Conservation (phyloP, 352 stramenopile species). For the Phytophthora agathidicida region DNA sequence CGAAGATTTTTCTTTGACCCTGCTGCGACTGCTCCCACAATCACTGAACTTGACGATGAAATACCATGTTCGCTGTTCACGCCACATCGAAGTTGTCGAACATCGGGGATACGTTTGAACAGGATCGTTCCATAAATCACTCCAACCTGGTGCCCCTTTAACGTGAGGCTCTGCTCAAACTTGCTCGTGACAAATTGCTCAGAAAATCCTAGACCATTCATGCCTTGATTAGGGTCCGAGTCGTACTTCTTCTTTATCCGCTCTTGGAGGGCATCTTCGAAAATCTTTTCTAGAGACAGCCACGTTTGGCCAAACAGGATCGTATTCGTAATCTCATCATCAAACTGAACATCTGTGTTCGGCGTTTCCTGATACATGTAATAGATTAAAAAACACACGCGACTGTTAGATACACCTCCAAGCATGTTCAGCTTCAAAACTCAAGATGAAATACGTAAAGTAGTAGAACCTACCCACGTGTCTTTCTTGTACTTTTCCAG, state of each 20-base stretch:
- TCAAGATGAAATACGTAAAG: background rate
- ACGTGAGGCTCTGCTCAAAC: slow-evolving; percentile 87
- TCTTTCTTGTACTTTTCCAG: slow-evolving; percentile 90
- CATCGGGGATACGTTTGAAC: slow-evolving; percentile 90
- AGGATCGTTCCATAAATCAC: slow-evolving; percentile 89
- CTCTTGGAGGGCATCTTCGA: slow-evolving; percentile 89
- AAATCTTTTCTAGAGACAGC: slow-evolving; percentile 89
- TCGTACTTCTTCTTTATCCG: slow-evolving; percentile 83
- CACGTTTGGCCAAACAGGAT: slow-evolving; percentile 89
- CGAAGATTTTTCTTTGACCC: slow-evolving; percentile 65
- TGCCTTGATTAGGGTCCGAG: slow-evolving; percentile 37
- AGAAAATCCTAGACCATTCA: slow-evolving; percentile 65
- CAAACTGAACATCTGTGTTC: slow-evolving; percentile 63
- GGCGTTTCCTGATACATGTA: slow-evolving; percentile 25
- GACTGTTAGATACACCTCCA: no score
- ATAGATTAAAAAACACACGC: background rate
- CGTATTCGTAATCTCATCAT: slow-evolving; percentile 87
- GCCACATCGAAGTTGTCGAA: slow-evolving; percentile 83
- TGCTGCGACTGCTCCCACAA: slow-evolving; percentile 65
- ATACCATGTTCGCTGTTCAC: slow-evolving; percentile 91
- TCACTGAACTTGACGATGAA: slow-evolving; percentile 88
- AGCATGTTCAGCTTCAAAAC: no score
- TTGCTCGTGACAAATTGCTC: slow-evolving; percentile 85
- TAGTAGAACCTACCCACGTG: slow-evolving; percentile 43
- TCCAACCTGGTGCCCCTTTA: slow-evolving; percentile 88